phyloP scores from a whole-genome alignment of 2,329 filamentous ascomycete genomes.

The Curvularia verruculosa region DNA sequence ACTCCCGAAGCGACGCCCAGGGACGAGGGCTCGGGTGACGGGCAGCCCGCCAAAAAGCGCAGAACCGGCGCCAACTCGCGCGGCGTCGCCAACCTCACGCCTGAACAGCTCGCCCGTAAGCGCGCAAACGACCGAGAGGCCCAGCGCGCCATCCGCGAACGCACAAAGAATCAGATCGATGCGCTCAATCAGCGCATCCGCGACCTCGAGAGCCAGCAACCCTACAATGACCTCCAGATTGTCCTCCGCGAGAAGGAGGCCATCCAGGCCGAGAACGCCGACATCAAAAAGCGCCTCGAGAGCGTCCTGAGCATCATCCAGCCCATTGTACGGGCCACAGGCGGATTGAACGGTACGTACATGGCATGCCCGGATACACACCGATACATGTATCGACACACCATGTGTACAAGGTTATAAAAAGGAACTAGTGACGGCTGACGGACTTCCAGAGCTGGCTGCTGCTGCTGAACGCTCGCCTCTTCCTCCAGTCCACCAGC shows the following conservation, averaged over 20 bases:
- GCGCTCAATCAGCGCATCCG: constrained; percentile 72
- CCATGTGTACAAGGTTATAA: not conserved
- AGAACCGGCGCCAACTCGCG: constrained; percentile 59
- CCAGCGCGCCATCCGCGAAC: constrained; percentile 81
- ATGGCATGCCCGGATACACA: not conserved
- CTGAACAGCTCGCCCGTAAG: constrained; percentile 87
- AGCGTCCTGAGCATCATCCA: constrained; percentile 69
- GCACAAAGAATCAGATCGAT: constrained; percentile 82
- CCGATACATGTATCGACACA: not conserved
- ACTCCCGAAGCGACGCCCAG: constrained; percentile 25
- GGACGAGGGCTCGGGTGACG: constrained; percentile 25
- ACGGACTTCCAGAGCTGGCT: constrained; percentile 51
- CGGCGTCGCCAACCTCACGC: constrained; percentile 84
- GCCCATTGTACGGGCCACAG: constrained; percentile 58
- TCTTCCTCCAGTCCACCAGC: constrained; percentile 46
- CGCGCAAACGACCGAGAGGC: constrained; percentile 89
- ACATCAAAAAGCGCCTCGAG: constrained; percentile 72
- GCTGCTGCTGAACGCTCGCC: constrained; percentile 56
- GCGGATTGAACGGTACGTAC: constrained; percentile 54
- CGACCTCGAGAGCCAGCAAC: constrained; percentile 78
- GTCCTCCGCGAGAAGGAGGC: constrained; percentile 77
- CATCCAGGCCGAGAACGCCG: constrained; percentile 78
- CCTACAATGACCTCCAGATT: constrained; percentile 81
- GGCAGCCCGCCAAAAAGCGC: constrained; percentile 40
- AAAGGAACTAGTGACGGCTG: constrained; percentile 9